These are phyloP conservation scores for Phialophora chinensis DNA, from an alignment of 2,329 filamentous ascomycete genomes.

Conservation along the genomic window DNA sequence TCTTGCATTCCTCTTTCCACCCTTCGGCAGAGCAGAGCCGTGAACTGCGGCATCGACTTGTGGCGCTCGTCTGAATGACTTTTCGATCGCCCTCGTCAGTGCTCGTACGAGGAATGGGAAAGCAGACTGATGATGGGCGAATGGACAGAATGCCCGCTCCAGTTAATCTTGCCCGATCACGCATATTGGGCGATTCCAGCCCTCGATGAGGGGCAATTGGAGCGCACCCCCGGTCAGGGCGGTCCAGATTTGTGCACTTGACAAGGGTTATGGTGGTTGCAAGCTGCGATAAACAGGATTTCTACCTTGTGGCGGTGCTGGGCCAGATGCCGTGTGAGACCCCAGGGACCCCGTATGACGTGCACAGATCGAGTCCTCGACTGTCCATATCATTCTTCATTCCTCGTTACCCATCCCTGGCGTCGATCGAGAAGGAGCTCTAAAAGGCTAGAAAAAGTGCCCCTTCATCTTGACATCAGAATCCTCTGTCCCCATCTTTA, in stretches of 20 bases:
- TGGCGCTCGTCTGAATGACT: conserved; percentile 4
- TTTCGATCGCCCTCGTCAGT: background rate
- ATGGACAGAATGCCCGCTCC: conserved; percentile 15
- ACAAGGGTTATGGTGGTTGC: conserved; percentile 14
- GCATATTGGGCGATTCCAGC: conserved; percentile 15
- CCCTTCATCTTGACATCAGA: conserved; percentile 13
- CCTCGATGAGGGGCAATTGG: conserved; percentile 7
- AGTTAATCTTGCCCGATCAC: conserved; percentile 13
- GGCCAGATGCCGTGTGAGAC: conserved; percentile 3
- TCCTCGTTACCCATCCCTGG: conserved; percentile 8
- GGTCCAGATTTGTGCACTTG: conserved; percentile 20
- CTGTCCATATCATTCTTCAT: conserved; percentile 14
- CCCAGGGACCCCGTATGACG: conserved; percentile 29
- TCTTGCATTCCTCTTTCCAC: background rate
- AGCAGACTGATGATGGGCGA: conserved; percentile 9
- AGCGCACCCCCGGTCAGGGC: conserved; percentile 13
- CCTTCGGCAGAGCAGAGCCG: background rate
- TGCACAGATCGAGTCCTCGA: conserved; percentile 8
- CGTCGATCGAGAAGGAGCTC: conserved; percentile 13
- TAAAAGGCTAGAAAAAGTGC: conserved; percentile 7
- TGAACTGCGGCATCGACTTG: conserved; percentile 8
- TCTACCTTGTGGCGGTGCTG: conserved; percentile 32
- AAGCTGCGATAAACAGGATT: conserved; percentile 31
- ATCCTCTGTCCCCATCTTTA: background rate
- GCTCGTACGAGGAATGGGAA: background rate